Conservation (phyloP, 1,284 basidiomycete species). For the Leccinum variabile region DNA sequence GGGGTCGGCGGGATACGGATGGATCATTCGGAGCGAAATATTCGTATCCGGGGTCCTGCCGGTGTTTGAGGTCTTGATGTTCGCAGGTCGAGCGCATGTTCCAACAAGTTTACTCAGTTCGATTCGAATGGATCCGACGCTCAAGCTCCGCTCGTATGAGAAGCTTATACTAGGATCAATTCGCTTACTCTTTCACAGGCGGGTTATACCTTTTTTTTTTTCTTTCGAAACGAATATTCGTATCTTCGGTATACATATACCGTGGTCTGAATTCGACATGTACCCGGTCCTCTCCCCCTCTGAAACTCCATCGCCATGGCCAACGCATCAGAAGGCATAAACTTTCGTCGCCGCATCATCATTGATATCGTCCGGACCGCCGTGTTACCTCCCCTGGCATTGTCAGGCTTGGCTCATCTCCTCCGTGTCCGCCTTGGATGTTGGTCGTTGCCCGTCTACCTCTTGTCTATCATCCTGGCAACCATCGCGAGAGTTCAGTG, state of each 20-base stretch:
- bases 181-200: conserved; percentile 20
- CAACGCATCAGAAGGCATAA: conserved; percentile 1
- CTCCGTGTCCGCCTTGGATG: conserved; percentile 22
- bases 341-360: conserved; percentile 32
- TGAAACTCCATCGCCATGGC: conserved; percentile 14
- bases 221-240: conserved; percentile 19
- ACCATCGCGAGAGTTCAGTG: conserved; percentile 39
- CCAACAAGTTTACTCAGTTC: not conserved
- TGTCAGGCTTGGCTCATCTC: conserved; percentile 11
- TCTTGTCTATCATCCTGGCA: conserved; percentile 44
- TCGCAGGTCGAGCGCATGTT: conserved; percentile 5
- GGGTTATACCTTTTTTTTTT: conserved; percentile 3
- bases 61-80: conserved; percentile 13
- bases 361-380: conserved; percentile 21
- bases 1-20: not conserved
- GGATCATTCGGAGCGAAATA: not conserved
- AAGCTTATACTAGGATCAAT: conserved; percentile 9
- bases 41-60: not conserved
- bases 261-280: conserved; percentile 13
- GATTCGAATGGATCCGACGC: conserved; percentile 4
- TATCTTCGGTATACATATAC: conserved; percentile 21
- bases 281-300: not conserved
- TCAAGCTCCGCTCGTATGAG: conserved; percentile 16
- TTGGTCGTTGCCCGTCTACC: conserved; percentile 38
- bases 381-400: conserved; percentile 21